Percentiles rank a stretch among this genome's conserved stretches.
Evolutionary conservation across 305 asterid genomes (phyloP).

Genomic region (Fraxinus baroniana): DNA sequence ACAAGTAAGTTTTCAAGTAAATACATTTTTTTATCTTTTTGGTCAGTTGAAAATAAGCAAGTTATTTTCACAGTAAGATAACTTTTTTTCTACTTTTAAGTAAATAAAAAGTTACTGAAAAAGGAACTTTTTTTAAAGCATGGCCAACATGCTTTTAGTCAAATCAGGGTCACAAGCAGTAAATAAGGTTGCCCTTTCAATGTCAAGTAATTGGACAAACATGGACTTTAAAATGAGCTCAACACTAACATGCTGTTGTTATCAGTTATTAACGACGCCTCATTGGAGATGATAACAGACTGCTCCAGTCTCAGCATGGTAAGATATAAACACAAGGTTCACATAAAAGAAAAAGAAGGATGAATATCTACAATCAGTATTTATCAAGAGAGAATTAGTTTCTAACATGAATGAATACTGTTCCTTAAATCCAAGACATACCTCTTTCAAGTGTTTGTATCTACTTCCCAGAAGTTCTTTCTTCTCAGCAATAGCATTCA

Average conservation of each 20-base stretch:
- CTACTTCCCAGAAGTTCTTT: slow-evolving; percentile 53
- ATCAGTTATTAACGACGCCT: neutral
- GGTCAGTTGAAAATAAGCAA: neutral
- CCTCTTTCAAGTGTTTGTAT: slow-evolving; percentile 82
- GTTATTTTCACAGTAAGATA: neutral
- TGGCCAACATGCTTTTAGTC: neutral
- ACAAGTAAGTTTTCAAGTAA: neutral
- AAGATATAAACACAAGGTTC: neutral
- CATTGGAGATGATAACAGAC: neutral
- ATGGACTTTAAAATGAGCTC: neutral
- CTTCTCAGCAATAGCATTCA: slow-evolving; percentile 63
- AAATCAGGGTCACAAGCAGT: neutral
- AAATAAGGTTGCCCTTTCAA: neutral
- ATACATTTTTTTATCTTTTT: neutral
- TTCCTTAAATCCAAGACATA: slow-evolving; percentile 25
- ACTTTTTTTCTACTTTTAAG: neutral
- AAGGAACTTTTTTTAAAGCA: neutral
- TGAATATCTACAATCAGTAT: neutral
- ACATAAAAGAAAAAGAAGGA: neutral
- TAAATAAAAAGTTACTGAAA: neutral
- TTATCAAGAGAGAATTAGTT: neutral
- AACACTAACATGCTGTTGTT: neutral
- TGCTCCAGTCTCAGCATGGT: neutral
- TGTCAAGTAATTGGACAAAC: neutral
- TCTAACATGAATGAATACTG: neutral